Evolutionary conservation across 2,329 filamentous ascomycete species (phyloP), one percentile per base, ranked within the genome.

Genomic region (Claviceps sorghi): DNA sequence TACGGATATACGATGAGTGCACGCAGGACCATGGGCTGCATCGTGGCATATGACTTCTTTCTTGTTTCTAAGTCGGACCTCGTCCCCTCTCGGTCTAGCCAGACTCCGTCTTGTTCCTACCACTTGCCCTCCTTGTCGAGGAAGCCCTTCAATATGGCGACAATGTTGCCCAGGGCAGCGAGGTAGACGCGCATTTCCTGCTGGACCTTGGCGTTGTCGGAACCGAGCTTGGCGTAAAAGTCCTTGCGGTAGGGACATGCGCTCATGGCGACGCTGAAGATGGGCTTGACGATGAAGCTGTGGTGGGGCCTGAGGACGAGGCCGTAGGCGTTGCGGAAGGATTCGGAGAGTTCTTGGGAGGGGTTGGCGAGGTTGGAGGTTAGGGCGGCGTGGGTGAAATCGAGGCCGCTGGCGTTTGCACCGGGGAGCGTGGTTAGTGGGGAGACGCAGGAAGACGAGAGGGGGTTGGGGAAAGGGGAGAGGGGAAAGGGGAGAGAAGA

Each of bases 201-300:
- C 46, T 75, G 61, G 48, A 93, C 83, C 68, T 83, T 79, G 32
- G 65, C 70, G 41, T 77, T 69, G 63, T 87, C 79, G 21, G 74
- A 72, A 40, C 86, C 89, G 44, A 98, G 76, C 79, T 96, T 95
- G 58, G 71, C 71, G 67, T 96, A 97, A 67, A 98, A 97, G 69
- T 91, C 87, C 67, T 87, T 88, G 60, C 91, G 82, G 77, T 96
- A 95, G 1, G 93, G 93, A 59, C 86, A 91, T 19, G 89, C 90
- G 60, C 80, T 80, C 89, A 98, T 95, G 67, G 91, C 91, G 56
- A 89, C 85, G 61, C 78, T 86, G 78, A 97, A 97, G 65, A 96
- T 77, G 55, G 88, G 88, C 78, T 95, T 95, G 62, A 96, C 74
- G 57, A 96, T 62, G 70, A 95, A 89, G 65, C 77, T 82, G 76